Evolutionary conservation across 2,329 filamentous ascomycete genomes (phyloP).

Genomic region (Monilinia fructicola): DNA sequence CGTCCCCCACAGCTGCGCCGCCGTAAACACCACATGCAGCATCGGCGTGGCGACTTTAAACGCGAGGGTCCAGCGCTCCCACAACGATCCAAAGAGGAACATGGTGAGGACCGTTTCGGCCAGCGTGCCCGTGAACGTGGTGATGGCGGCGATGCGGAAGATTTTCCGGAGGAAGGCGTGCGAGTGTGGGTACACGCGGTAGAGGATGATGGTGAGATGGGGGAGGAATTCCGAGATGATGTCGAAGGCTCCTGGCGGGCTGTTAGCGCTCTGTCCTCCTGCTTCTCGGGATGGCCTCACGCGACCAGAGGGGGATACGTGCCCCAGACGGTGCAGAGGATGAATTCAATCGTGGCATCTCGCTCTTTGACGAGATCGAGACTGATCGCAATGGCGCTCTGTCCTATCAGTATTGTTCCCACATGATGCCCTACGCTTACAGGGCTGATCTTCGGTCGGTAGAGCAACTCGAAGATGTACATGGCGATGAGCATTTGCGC

Average conservation of each 20-base stretch:
- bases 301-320: slow-evolving; percentile 12
- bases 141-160: slow-evolving; percentile 43
- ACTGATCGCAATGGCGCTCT: slow-evolving; percentile 45
- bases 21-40: slow-evolving; percentile 45
- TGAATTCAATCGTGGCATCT: slow-evolving; percentile 39
- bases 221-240: slow-evolving; percentile 49
- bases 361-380: slow-evolving; percentile 34
- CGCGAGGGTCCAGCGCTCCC: slow-evolving; percentile 45
- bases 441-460: slow-evolving; percentile 44
- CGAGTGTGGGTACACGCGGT: slow-evolving; percentile 44
- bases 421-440: slow-evolving; percentile 46
- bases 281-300: too few relatives aligned
- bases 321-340: slow-evolving; percentile 39
- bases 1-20: slow-evolving; percentile 47
- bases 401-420: slow-evolving; percentile 42
- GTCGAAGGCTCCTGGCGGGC: slow-evolving; percentile 46
- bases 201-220: slow-evolving; percentile 48
- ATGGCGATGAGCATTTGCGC: slow-evolving; percentile 47
- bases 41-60: slow-evolving; percentile 48
- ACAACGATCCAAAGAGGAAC: slow-evolving; percentile 46
- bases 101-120: slow-evolving; percentile 47
- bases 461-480: slow-evolving; percentile 49
- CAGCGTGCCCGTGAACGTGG: slow-evolving; percentile 44
- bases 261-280: not conserved
- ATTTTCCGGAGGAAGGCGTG: slow-evolving; percentile 45